Conservation (phyloP, 2,329 filamentous ascomycete species). For the Chaetomium sp. region DNA sequence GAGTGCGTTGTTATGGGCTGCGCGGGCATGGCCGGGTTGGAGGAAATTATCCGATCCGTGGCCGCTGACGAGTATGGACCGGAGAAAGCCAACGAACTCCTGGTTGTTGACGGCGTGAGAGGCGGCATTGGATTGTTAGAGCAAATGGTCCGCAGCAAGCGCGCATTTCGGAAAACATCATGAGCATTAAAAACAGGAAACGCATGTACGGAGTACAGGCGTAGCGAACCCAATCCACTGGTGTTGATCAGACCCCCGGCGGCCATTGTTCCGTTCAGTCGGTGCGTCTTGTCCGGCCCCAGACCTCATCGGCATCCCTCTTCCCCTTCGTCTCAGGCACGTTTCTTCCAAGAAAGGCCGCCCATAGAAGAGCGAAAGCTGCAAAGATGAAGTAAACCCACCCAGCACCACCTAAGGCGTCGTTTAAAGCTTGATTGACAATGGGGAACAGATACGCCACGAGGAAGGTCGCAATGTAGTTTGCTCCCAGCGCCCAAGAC, state of each 20-base stretch:
- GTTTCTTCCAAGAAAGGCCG: slow-evolving; percentile 68
- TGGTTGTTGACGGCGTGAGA: slow-evolving; percentile 78
- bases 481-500: slow-evolving; percentile 82
- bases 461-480: slow-evolving; percentile 87
- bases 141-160: slow-evolving; percentile 51
- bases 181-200: not conserved
- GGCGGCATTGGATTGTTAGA: slow-evolving; percentile 67
- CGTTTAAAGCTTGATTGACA: slow-evolving; percentile 72
- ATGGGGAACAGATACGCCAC: slow-evolving; percentile 96
- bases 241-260: not conserved
- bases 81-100: slow-evolving; percentile 57
- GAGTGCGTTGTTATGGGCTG: slow-evolving; percentile 81
- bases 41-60: slow-evolving; percentile 71
- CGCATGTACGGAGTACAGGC: not conserved
- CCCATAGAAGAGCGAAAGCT: slow-evolving; percentile 67
- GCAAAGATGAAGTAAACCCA: slow-evolving; percentile 94
- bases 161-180: slow-evolving; percentile 41
- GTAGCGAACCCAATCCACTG: not conserved
- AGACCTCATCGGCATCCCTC: slow-evolving; percentile 84
- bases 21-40: slow-evolving; percentile 87
- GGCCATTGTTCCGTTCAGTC: slow-evolving; percentile 46
- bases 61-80: slow-evolving; percentile 65
- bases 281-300: slow-evolving; percentile 66
- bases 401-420: slow-evolving; percentile 66
- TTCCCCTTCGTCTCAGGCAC: slow-evolving; percentile 91